phyloP scores from a whole-genome alignment of 495 filamentous ascomycete species.

The Neurospora discreta region DNA sequence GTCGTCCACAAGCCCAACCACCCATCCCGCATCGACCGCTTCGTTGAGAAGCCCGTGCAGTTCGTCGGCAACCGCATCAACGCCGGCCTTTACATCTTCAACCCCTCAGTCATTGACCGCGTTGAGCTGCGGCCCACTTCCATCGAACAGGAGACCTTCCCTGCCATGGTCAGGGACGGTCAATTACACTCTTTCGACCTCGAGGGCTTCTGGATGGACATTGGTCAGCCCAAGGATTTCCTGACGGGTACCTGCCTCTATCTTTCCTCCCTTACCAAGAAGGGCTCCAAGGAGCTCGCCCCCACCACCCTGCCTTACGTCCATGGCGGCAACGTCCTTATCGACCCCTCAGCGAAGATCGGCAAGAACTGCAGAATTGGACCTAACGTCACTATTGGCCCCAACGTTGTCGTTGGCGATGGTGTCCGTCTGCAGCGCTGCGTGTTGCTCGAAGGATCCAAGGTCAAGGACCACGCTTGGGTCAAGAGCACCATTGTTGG shows the following conservation, averaged over 20 bases:
- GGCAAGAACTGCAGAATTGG: slow-evolving; percentile 98
- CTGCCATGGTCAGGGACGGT: slow-evolving; percentile 80
- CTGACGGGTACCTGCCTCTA: slow-evolving; percentile 94
- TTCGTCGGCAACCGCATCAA: slow-evolving; percentile 99
- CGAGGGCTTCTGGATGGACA: slow-evolving; percentile 99
- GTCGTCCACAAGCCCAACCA: slow-evolving; percentile 95
- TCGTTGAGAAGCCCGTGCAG: slow-evolving; percentile 98
- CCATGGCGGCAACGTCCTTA: slow-evolving; percentile 91
- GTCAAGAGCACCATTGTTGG: slow-evolving; percentile 98
- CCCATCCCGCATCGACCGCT: slow-evolving; percentile 88
- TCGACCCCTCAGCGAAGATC: slow-evolving; percentile 91
- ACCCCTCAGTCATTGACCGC: slow-evolving; percentile 77
- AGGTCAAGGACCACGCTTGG: slow-evolving; percentile 99
- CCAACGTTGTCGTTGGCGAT: slow-evolving; percentile 88
- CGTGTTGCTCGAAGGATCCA: slow-evolving; percentile 78
- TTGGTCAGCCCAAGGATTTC: slow-evolving; percentile 99
- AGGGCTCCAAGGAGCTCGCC: slow-evolving; percentile 75
- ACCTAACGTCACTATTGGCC: slow-evolving; percentile 94
- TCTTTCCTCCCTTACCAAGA: slow-evolving; percentile 87
- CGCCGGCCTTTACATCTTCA: slow-evolving; percentile 97
- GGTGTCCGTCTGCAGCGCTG: slow-evolving; percentile 91
- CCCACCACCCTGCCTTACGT: slow-evolving; percentile 69
- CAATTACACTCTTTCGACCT: slow-evolving; percentile 96
- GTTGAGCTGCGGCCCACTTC: slow-evolving; percentile 96
- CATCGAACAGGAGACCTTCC: slow-evolving; percentile 99